Evolutionary conservation across 371 early-diverging fungal species (phyloP).

Genomic region (Entomophthora muscae): DNA sequence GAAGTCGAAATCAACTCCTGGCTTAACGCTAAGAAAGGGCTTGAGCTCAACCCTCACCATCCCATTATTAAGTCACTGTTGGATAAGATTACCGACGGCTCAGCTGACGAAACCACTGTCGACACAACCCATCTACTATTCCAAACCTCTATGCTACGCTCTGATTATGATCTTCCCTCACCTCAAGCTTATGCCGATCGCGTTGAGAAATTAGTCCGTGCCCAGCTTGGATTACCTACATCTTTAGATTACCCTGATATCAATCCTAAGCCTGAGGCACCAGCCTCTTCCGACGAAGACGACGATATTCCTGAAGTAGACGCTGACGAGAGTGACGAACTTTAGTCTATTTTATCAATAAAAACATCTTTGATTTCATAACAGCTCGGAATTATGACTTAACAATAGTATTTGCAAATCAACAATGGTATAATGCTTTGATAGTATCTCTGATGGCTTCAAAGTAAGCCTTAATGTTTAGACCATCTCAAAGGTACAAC

Average conservation of each 20-base stretch:
- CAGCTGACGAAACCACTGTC: constrained; percentile 16
- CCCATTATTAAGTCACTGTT: constrained; percentile 37
- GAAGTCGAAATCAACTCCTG: constrained; percentile 33
- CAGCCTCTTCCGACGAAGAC: constrained; percentile 16
- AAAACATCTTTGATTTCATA: constrained; percentile 9
- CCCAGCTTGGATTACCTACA: neutral
- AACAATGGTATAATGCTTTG: neutral
- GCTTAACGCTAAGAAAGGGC: constrained; percentile 41
- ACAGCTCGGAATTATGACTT: neutral
- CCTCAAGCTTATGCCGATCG: constrained; percentile 8
- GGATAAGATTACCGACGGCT: constrained; percentile 20
- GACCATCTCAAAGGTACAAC: too few species aligned
- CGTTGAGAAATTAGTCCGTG: constrained; percentile 8
- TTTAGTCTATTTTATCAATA: constrained; percentile 9
- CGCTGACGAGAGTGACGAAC: constrained; percentile 16
- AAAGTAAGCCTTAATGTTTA: too few species aligned
- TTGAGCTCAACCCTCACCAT: constrained; percentile 75
- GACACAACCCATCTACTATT: constrained; percentile 9
- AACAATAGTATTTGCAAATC: neutral
- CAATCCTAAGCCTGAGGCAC: constrained; percentile 17
- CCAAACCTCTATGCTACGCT: constrained; percentile 7
- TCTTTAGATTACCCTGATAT: constrained; percentile 30
- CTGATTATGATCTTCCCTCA: constrained; percentile 9
- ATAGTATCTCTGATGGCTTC: too few species aligned
- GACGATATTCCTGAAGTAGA: constrained; percentile 18